Evolutionary conservation across 2,329 filamentous ascomycete species (phyloP), one percentile per base, ranked within the genome.

Genomic region (Xylaria arbuscula): DNA sequence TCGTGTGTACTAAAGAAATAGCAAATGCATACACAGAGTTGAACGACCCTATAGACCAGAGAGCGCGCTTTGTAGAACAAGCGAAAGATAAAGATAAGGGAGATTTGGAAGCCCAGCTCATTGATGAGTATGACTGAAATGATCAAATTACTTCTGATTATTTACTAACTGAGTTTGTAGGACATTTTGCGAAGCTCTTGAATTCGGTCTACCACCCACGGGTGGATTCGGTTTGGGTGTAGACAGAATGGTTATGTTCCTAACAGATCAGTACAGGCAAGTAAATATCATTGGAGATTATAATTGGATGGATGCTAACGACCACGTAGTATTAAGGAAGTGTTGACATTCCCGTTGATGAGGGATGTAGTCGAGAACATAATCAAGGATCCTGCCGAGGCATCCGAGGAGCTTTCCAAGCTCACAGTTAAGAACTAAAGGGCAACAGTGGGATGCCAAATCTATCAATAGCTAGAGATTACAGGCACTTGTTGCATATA

Each of bases 1-100:
- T 99, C 74, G 96, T 98, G 54, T 94, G 92, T 86, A 97, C 94
- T 87, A 97, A 96, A 88, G 95, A 98, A 80, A 98, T 98, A 74
- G 92, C 91, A 77, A 98, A 99, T 78, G 94, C 94, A 6, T 86
- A 79, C 68, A 98, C 95, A 47, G 96, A 99, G 89, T 90, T 99
- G 87, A 97, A 97, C 86, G 93, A 98, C 77, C 94, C 95, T 65
- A 95, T 97, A 77, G 94, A 98, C 81, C 96, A 99, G 85, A 89
- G 96, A 70, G 83, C 95, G 71, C 90, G 94, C 36, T 95, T 95
- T 80, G 94, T 97, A 81, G 95, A 98, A 88, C 96, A 99, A 83
- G 95, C 94, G 4, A 88, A 89, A 76, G 94, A 98, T 85, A 98
- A 98, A 88, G 93, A 90, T 7, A 93, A 97, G 83, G 96, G 97